These are phyloP conservation scores for Fusarium goolgardi DNA, from an alignment of 2,329 filamentous ascomycete species.

Conservation along the genomic window DNA sequence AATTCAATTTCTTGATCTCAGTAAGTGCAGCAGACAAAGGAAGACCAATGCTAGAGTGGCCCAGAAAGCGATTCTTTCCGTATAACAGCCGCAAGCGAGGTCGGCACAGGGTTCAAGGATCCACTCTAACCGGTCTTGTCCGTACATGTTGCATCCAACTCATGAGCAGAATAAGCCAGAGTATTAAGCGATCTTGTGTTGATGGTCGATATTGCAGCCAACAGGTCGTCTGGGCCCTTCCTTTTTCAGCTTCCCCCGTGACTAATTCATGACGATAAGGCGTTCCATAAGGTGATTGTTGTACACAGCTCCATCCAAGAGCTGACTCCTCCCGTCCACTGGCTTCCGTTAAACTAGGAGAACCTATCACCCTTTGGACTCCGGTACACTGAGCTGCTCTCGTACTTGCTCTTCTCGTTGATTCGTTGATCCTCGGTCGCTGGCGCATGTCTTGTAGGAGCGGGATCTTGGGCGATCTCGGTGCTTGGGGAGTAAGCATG, in stretches of 20 bases:
- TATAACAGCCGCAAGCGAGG: constrained; percentile 30
- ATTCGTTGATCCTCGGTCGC: constrained; percentile 74
- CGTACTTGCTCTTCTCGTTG: constrained; percentile 88
- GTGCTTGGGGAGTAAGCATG: constrained; percentile 72
- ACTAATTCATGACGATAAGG: constrained; percentile 29
- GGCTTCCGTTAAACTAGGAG: constrained; percentile 55
- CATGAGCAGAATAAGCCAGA: constrained; percentile 28
- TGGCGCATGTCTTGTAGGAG: constrained; percentile 84
- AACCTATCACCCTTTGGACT: constrained; percentile 90
- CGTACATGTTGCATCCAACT: constrained; percentile 34
- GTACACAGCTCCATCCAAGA: constrained; percentile 41
- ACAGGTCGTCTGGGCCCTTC: constrained; percentile 4
- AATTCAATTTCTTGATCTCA: not conserved
- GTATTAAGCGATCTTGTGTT: constrained; percentile 15
- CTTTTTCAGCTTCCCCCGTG: constrained; percentile 1
- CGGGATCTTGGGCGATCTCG: constrained; percentile 82
- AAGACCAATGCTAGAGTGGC: not conserved
- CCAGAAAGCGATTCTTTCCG: constrained; percentile 37
- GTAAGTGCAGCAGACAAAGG: not conserved
- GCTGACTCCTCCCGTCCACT: constrained; percentile 4
- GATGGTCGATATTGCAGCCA: not conserved
- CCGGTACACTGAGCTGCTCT: constrained; percentile 79
- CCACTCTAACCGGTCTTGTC: constrained; percentile 40
- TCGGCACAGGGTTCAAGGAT: constrained; percentile 38
- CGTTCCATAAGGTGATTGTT: constrained; percentile 32